Percentiles rank a stretch among this genome's conserved stretches.
phyloP scores from a whole-genome alignment of 805 yeast genomes.

The Kodamaea fukazawae region DNA sequence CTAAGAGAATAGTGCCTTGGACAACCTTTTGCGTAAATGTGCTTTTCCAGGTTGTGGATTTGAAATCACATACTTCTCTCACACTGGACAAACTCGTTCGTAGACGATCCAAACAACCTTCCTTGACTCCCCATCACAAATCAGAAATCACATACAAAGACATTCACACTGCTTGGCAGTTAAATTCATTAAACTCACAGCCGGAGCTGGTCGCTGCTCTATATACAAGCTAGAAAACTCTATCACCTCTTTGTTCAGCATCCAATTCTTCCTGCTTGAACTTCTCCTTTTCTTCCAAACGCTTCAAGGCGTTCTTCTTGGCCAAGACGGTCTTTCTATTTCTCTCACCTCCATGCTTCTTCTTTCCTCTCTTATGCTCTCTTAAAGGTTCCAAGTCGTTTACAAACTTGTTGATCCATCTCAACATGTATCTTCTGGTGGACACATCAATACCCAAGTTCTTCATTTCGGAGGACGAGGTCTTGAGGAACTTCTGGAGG shows the following conservation, averaged over 20 bases:
- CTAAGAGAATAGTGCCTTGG: too few relatives aligned
- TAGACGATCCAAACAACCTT: too few relatives aligned
- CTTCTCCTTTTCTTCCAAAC: constrained; percentile 51
- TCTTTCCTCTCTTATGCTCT: constrained; percentile 65
- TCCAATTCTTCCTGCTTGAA: constrained; percentile 37
- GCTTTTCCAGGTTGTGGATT: too few relatives aligned
- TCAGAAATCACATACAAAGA: too few relatives aligned
- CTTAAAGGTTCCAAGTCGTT: constrained; percentile 51
- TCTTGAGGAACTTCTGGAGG: constrained; percentile 58
- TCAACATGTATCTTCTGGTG: constrained; percentile 68
- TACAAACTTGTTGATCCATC: constrained; percentile 67
- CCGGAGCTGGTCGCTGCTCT: not conserved
- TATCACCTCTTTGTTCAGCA: constrained; percentile 42
- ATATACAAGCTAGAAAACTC: constrained; percentile 29
- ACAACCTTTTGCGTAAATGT: too few relatives aligned
- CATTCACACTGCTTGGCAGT: not conserved
- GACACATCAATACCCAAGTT: constrained; percentile 72
- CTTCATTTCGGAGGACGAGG: constrained; percentile 58
- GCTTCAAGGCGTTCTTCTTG: constrained; percentile 59
- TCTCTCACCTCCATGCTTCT: constrained; percentile 84
- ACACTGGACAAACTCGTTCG: too few relatives aligned
- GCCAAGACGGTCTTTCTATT: constrained; percentile 52
- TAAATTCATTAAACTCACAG: not conserved
- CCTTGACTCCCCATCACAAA: too few relatives aligned
- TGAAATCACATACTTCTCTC: too few relatives aligned